Evolutionary conservation across 2,329 filamentous ascomycete species (phyloP).

Genomic region (Cryphonectria carpinicola): DNA sequence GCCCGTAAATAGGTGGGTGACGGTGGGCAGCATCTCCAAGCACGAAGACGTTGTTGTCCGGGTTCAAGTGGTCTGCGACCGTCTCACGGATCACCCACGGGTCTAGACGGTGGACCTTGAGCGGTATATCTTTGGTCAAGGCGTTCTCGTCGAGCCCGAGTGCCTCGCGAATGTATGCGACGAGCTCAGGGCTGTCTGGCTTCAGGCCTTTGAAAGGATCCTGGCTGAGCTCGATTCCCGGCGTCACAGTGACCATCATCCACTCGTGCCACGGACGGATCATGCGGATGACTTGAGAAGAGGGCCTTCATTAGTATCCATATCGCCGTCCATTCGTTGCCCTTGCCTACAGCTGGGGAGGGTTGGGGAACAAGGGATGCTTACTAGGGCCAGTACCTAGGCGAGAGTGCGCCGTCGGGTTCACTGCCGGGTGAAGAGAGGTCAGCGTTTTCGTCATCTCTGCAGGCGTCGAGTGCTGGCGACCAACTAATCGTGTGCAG

Average conservation of each 20-base stretch:
- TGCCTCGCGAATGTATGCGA: conserved; percentile 43
- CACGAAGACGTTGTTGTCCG: conserved; percentile 47
- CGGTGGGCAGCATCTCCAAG: conserved; percentile 57
- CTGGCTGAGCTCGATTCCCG: conserved; percentile 38
- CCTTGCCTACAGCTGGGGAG: background rate
- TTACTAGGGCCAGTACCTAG: conserved; percentile 45
- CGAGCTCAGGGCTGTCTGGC: conserved; percentile 17
- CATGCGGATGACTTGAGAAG: conserved; percentile 48
- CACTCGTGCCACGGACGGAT: conserved; percentile 63
- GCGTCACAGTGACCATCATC: conserved; percentile 44
- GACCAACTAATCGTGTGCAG: conserved; percentile 48
- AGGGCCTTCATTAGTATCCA: background rate
- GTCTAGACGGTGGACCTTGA: conserved; percentile 52
- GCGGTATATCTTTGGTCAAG: conserved; percentile 36
- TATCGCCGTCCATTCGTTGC: background rate
- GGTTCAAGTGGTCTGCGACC: conserved; percentile 54
- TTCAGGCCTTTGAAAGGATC: conserved; percentile 21
- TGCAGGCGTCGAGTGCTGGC: background rate
- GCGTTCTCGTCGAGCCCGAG: conserved; percentile 52
- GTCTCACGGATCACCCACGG: conserved; percentile 60
- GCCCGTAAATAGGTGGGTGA: conserved; percentile 54
- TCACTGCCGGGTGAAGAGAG: conserved; percentile 41
- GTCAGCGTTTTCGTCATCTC: background rate
- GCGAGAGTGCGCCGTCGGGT: conserved; percentile 49
- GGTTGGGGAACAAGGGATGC: background rate